A percentile compares a stretch with the other conserved stretches of the same genome.
Evolutionary conservation across 352 stramenopile genomes (phyloP).

Genomic region (Phytopythium vexans): DNA sequence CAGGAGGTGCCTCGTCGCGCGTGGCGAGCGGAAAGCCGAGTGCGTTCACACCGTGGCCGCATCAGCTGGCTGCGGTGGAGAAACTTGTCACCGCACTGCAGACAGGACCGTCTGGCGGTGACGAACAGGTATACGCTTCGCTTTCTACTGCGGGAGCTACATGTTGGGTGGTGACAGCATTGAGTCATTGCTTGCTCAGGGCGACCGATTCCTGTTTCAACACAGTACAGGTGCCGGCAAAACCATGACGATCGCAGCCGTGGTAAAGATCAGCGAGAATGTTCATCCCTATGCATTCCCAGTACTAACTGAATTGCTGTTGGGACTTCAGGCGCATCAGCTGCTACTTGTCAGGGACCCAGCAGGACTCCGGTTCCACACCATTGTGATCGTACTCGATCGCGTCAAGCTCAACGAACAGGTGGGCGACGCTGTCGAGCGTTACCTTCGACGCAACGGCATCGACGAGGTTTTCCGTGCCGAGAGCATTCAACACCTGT

Average conservation of each 20-base stretch:
- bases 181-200: background rate
- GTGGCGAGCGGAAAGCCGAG: conserved; percentile 15
- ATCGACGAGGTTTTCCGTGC: conserved; percentile 69
- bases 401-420: conserved; percentile 85
- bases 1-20: conserved; percentile 32
- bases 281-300: background rate
- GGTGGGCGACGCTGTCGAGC: conserved; percentile 65
- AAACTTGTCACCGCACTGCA: conserved; percentile 47
- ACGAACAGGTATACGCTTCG: background rate
- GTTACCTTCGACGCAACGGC: conserved; percentile 69
- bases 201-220: conserved; percentile 64
- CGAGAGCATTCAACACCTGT: conserved; percentile 71
- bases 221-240: conserved; percentile 84
- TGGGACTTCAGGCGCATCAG: conserved; percentile 42
- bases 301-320: conserved; percentile 1
- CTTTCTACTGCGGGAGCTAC: no score
- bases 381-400: conserved; percentile 72
- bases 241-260: conserved; percentile 69
- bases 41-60: conserved; percentile 55
- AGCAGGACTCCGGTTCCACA: conserved; percentile 52
- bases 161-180: no score
- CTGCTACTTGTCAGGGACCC: conserved; percentile 55
- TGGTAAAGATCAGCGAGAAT: conserved; percentile 16
- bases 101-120: background rate
- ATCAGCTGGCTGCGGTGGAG: conserved; percentile 62